Evolutionary conservation across 2,329 filamentous ascomycete genomes (phyloP).

Genomic region (Orbilia ellipsospora): DNA sequence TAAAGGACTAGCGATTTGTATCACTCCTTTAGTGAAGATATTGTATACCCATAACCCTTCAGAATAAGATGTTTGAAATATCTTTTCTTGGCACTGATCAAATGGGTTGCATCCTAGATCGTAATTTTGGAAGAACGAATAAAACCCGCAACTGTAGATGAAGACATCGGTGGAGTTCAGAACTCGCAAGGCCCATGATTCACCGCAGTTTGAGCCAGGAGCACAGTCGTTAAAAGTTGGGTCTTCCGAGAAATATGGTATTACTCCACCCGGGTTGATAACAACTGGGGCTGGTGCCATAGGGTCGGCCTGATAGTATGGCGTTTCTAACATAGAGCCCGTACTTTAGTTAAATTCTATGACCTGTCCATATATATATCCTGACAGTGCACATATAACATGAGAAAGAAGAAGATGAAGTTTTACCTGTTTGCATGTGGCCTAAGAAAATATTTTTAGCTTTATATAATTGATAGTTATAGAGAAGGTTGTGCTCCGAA

Average conservation of each 20-base stretch:
- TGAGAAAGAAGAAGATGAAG: too few species aligned
- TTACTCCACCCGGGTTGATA: conserved; percentile 62
- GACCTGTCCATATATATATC: neutral
- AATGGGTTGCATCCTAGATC: conserved; percentile 20
- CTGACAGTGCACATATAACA: too few species aligned
- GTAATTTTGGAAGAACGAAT: conserved; percentile 59
- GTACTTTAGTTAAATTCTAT: too few species aligned
- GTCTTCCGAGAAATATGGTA: conserved; percentile 58
- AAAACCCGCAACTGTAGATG: conserved; percentile 57
- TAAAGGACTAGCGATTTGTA: conserved; percentile 55
- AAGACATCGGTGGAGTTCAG: conserved; percentile 41
- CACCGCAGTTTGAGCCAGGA: conserved; percentile 59
- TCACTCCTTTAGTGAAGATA: conserved; percentile 48
- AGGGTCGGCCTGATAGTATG: conserved; percentile 58
- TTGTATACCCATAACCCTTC: conserved; percentile 56
- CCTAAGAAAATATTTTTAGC: conserved; percentile 73
- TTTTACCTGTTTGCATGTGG: conserved; percentile 75
- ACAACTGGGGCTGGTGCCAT: conserved; percentile 67
- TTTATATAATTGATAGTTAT: conserved; percentile 74
- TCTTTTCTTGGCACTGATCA: conserved; percentile 64
- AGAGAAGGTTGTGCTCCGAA: conserved; percentile 75
- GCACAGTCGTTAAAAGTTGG: conserved; percentile 63
- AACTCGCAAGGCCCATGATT: conserved; percentile 61
- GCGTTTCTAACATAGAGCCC: too few species aligned
- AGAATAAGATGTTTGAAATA: conserved; percentile 59